A percentile compares a stretch with the other conserved stretches of the same genome.
Evolutionary conservation across 75 land plant species (phyloP).

Genomic region (Gnetum montanum): DNA sequence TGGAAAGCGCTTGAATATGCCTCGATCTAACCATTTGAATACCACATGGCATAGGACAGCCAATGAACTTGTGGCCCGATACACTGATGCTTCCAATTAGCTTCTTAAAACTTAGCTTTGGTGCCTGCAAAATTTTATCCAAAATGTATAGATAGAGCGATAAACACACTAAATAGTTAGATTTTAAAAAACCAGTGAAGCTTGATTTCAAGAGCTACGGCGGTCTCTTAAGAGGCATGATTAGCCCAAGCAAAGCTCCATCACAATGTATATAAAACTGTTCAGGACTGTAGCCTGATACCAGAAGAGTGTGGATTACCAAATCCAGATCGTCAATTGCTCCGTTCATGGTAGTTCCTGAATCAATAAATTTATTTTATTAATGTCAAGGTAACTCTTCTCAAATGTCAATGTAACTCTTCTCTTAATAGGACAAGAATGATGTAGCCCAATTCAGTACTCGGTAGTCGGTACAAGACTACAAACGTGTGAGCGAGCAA

Average conservation of each 20-base stretch:
- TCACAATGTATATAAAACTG: slow-evolving; percentile 43
- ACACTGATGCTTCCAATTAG: slow-evolving; percentile 45
- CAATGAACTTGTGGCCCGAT: slow-evolving; percentile 39
- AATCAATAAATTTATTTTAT: no score
- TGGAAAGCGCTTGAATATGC: slow-evolving; percentile 81
- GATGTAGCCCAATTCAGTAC: no score
- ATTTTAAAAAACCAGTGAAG: no score
- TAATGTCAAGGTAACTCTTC: no score
- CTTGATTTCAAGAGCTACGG: slow-evolving; percentile 48
- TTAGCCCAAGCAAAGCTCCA: slow-evolving; percentile 34
- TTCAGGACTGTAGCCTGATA: slow-evolving; percentile 21
- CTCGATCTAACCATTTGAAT: slow-evolving; percentile 81
- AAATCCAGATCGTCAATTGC: slow-evolving; percentile 98
- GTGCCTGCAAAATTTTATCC: no score
- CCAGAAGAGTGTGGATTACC: slow-evolving; percentile 41
- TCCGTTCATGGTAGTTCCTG: slow-evolving; percentile 98
- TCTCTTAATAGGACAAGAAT: no score
- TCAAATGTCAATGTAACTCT: no score
- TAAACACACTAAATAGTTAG: no score
- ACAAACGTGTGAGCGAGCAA: no score
- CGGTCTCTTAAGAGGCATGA: slow-evolving; percentile 40
- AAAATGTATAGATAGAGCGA: no score
- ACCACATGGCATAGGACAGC: slow-evolving; percentile 91
- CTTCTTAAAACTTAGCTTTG: slow-evolving; percentile 37
- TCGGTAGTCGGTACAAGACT: no score